These are phyloP conservation scores for Kwoniella dendrophila DNA, from an alignment of 768 basidiomycete genomes.

Conservation along the genomic window DNA sequence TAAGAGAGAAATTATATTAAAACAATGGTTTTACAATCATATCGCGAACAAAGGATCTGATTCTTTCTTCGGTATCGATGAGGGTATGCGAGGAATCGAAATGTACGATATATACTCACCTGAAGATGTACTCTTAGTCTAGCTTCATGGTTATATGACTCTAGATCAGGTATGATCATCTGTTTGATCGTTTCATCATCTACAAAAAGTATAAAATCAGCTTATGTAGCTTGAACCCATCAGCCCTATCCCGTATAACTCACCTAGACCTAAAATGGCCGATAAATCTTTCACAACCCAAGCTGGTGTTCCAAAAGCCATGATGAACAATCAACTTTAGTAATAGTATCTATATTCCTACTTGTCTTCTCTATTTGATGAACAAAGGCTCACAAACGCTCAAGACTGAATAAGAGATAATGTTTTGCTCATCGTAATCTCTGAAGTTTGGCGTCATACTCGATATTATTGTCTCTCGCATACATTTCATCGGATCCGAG, in stretches of 20 bases:
- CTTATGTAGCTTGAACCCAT: not conserved
- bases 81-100: too few species aligned
- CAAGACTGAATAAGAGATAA: too few species aligned
- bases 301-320: conserved; percentile 21
- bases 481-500: conserved; percentile 12
- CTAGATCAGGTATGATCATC: conserved; percentile 49
- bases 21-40: too few species aligned
- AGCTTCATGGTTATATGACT: conserved; percentile 36
- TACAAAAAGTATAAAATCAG: conserved; percentile 22
- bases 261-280: conserved; percentile 36
- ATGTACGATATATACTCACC: conserved; percentile 35
- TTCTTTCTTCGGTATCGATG: too few species aligned
- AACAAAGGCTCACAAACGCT: too few species aligned
- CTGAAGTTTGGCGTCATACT: too few species aligned
- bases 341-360: too few species aligned
- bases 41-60: too few species aligned
- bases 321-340: conserved; percentile 1
- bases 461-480: too few species aligned
- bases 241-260: conserved; percentile 8
- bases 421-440: too few species aligned
- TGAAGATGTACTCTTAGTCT: conserved; percentile 44
- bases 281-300: conserved; percentile 41
- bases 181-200: conserved; percentile 46
- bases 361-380: too few species aligned
- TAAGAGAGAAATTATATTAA: too few species aligned